phyloP scores from a whole-genome alignment of 1,139 yeast genomes.

The Suhomyces chickasaworum region DNA sequence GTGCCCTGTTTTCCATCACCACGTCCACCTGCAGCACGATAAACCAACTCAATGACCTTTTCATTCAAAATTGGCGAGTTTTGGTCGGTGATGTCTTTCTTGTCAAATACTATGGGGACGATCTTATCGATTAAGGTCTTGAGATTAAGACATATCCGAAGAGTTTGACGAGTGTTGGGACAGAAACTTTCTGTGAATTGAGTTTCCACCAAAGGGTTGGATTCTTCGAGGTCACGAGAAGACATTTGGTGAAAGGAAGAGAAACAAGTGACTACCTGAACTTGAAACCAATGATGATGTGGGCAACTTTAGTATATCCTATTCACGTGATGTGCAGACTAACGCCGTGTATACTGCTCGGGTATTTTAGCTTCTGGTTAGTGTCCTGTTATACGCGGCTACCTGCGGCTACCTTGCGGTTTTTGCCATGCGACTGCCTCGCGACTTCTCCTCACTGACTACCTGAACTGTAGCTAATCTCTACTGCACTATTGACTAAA shows the following conservation, averaged over 20 bases:
- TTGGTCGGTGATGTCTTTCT: conserved; percentile 51
- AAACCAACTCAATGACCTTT: conserved; percentile 59
- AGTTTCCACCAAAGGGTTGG: conserved; percentile 5
- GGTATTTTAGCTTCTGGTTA: too few relatives aligned
- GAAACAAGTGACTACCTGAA: neutral
- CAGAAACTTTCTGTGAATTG: conserved; percentile 22
- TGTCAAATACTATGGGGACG: conserved; percentile 64
- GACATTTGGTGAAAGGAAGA: conserved; percentile 5
- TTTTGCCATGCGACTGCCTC: too few relatives aligned
- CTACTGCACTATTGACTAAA: too few relatives aligned
- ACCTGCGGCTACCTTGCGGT: too few relatives aligned
- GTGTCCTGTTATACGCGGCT: too few relatives aligned
- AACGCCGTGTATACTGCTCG: neutral
- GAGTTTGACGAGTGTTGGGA: conserved; percentile 69
- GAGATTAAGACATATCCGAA: conserved; percentile 73
- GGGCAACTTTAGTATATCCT: neutral
- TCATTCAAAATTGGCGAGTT: conserved; percentile 65
- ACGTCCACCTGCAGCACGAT: conserved; percentile 80
- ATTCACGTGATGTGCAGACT: neutral
- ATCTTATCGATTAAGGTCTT: conserved; percentile 71
- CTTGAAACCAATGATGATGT: neutral
- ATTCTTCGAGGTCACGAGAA: conserved; percentile 8
- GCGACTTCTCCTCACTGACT: too few relatives aligned
- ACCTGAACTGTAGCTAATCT: too few relatives aligned
- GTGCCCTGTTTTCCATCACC: conserved; percentile 61